Evolutionary conservation across 1,139 yeast species (phyloP), one percentile per base, ranked within the genome.

Genomic region (Kodamaea anthophila): DNA sequence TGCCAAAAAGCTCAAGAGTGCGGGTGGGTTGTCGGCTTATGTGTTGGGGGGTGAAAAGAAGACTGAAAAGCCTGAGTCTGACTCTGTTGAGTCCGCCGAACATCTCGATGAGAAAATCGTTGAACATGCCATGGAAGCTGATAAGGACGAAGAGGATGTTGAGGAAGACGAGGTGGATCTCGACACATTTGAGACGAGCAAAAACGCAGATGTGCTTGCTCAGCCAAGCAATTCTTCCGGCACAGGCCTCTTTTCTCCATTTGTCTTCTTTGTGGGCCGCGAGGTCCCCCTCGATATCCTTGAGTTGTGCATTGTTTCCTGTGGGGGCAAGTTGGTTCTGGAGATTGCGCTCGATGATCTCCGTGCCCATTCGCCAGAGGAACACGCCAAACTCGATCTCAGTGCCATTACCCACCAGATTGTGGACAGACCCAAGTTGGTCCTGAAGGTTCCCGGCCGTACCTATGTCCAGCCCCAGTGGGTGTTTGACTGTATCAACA

Each of bases 381-480:
- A 55, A 8, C 64, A 37, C 41, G 50, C 55, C 29, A 70, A 69
- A 36, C 64, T 82, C 40, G 82, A 82, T 50, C 63, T 86, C 36
- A 63, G 75, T 24, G 62, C 70, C 31, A 77, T 91, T 33, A 91
- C 98, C 15, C 99, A 91, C 57, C 97, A 91, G 56, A 82, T 91
- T 44, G 78, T 81, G 41, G 99, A 91, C 59, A 77, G 98, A 58
- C 97, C 97, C 21, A 78, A 78, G 46, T 60, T 91, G 32, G 57
- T 70, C 24, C 70, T 75, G 42, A 85, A 79, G 55, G 86, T 87
- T 24, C 81, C 88, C 36, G 96, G 96, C 30, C 76, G 97, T 64
- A 84, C 94, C 0, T 93, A 93, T 51, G 59, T 88, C 30, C 98
- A 91, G 62, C 98, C 99, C 19, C 98, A 91, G 66, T 93, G 98